Conservation (phyloP, 306 rosid species). For the Urtica urens region DNA sequence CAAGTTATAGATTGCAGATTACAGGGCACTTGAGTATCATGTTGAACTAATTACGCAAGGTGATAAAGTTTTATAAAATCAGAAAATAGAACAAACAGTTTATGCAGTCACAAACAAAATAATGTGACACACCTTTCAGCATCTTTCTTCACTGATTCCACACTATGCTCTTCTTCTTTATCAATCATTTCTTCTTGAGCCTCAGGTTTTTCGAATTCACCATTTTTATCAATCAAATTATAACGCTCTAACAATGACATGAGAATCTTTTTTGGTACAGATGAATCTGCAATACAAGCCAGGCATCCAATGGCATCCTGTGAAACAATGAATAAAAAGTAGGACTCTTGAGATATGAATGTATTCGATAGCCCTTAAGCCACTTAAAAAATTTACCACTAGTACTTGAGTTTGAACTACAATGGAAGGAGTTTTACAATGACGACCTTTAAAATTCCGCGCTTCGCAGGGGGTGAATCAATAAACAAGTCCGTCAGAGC, state of each 20-base stretch:
- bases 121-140: slow-evolving; percentile 35
- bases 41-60: too few species aligned
- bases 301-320: slow-evolving; percentile 84
- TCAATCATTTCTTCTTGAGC: slow-evolving; percentile 16
- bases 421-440: background rate
- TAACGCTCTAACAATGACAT: slow-evolving; percentile 42
- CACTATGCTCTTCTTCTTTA: slow-evolving; percentile 25
- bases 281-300: slow-evolving; percentile 72
- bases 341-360: background rate
- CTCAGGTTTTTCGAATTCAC: slow-evolving; percentile 26
- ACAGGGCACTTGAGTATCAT: too few species aligned
- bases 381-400: too few species aligned
- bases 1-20: too few species aligned
- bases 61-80: too few species aligned
- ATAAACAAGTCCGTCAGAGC: slow-evolving; percentile 53
- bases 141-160: slow-evolving; percentile 30
- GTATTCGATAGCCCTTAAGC: background rate
- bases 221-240: slow-evolving; percentile 30
- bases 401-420: too few species aligned
- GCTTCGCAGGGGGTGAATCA: slow-evolving; percentile 37
- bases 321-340: slow-evolving; percentile 7
- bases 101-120: background rate
- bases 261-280: slow-evolving; percentile 38
- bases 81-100: too few species aligned
- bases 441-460: slow-evolving; percentile 50